These are phyloP conservation scores for Acacia concinna DNA, from an alignment of 331 rosid species.

Conservation along the genomic window DNA sequence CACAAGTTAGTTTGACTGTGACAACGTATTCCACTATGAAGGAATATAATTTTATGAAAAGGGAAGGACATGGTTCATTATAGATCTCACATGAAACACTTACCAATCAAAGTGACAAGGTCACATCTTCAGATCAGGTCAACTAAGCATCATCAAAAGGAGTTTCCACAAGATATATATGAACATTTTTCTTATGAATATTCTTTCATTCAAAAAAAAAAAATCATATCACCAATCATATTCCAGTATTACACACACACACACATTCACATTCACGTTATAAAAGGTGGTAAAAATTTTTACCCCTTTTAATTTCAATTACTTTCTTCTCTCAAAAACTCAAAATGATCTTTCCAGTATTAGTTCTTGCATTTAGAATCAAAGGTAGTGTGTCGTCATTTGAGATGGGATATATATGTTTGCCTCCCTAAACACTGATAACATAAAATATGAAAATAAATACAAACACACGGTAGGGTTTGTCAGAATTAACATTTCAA, in stretches of 20 bases:
- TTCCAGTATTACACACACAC: not conserved
- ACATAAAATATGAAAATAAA: too few relatives aligned
- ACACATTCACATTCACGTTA: too few relatives aligned
- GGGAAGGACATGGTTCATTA: slow-evolving; percentile 14
- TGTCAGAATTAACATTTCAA: too few relatives aligned
- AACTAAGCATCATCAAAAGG: slow-evolving; percentile 9
- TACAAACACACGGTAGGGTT: too few relatives aligned
- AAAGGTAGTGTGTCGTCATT: too few relatives aligned
- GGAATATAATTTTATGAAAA: slow-evolving; percentile 9
- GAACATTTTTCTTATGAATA: not conserved
- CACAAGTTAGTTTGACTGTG: not conserved
- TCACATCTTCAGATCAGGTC: slow-evolving; percentile 26
- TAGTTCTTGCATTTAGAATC: too few relatives aligned
- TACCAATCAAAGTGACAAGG: slow-evolving; percentile 30
- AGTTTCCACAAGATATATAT: not conserved
- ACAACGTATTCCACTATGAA: slow-evolving; percentile 22
- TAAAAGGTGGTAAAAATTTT: not conserved
- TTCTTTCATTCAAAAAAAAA: not conserved
- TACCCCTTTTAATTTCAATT: not conserved
- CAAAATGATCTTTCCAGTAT: too few relatives aligned
- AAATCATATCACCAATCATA: not conserved
- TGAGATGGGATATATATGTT: not conserved
- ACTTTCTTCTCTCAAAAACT: too few relatives aligned
- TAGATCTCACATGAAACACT: not conserved
- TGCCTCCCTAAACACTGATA: not conserved